Evolutionary conservation across 2,329 filamentous ascomycete species (phyloP).

Genomic region (Botrytis aclada): DNA sequence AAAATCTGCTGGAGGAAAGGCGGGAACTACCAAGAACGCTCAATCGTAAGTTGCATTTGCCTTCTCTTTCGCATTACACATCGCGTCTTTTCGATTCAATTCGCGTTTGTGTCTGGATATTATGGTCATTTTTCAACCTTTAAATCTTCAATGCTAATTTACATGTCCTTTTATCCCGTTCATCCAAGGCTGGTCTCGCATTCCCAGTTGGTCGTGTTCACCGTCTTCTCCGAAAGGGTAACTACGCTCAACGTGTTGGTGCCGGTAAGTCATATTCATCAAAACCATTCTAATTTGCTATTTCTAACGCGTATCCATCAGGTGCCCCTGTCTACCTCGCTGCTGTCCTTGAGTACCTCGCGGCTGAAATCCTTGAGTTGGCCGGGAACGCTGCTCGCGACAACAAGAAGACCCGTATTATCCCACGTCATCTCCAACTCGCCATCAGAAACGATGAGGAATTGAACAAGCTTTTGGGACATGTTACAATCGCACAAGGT

Average conservation of each 20-base stretch:
- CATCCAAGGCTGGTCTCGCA: slow-evolving; percentile 97
- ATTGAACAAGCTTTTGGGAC: slow-evolving; percentile 96
- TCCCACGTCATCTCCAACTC: slow-evolving; percentile 96
- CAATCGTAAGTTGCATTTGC: slow-evolving; percentile 78
- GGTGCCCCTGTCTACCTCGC: slow-evolving; percentile 94
- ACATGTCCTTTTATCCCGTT: slow-evolving; percentile 63
- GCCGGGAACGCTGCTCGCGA: slow-evolving; percentile 98
- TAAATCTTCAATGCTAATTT: slow-evolving; percentile 39
- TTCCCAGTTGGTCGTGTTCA: slow-evolving; percentile 99
- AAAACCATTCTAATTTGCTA: slow-evolving; percentile 15
- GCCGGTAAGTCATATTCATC: slow-evolving; percentile 57
- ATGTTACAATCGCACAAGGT: slow-evolving; percentile 95
- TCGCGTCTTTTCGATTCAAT: slow-evolving; percentile 20
- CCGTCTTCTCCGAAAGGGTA: slow-evolving; percentile 97
- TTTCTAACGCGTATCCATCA: slow-evolving; percentile 37
- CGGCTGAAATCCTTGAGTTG: slow-evolving; percentile 97
- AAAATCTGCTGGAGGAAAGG: slow-evolving; percentile 96
- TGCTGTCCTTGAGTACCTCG: slow-evolving; percentile 96
- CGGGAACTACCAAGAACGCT: slow-evolving; percentile 97
- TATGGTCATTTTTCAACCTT: slow-evolving; percentile 35
- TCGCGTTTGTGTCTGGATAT: slow-evolving; percentile 2
- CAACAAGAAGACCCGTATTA: slow-evolving; percentile 99
- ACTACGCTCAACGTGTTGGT: slow-evolving; percentile 99
- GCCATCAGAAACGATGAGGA: slow-evolving; percentile 99
- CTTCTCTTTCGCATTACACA: slow-evolving; percentile 14